Evolutionary conservation across 768 basidiomycete species (phyloP).

Genomic region (Goffeauzyma gilvescens): DNA sequence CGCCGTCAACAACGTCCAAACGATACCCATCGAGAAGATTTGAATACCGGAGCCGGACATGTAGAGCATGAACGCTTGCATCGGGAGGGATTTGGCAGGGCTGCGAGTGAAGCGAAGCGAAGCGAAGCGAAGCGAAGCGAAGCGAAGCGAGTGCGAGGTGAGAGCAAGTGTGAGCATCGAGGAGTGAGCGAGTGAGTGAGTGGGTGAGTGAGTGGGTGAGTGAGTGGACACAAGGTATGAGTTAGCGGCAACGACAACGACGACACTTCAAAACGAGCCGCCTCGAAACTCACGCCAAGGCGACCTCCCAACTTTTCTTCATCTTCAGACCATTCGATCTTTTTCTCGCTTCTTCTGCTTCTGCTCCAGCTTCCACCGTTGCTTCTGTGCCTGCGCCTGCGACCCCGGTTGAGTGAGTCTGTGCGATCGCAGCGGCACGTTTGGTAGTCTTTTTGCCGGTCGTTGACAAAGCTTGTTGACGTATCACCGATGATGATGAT

Average conservation of each 20-base stretch:
- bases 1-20: constrained; percentile 71
- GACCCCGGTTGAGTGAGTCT: no score
- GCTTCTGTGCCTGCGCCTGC: not conserved
- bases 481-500: not conserved
- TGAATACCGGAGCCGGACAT: constrained; percentile 93
- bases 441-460: not conserved
- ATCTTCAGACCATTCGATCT: constrained; percentile 25
- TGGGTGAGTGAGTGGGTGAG: not conserved
- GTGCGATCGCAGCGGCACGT: not conserved
- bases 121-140: not conserved
- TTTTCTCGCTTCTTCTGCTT: not conserved
- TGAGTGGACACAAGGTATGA: not conserved
- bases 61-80: constrained; percentile 97
- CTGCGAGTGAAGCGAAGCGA: constrained; percentile 7
- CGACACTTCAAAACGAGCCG: not conserved
- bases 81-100: constrained; percentile 77
- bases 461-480: no score
- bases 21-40: constrained; percentile 90
- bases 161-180: not conserved
- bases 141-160: not conserved
- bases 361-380: not conserved
- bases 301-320: constrained; percentile 29
- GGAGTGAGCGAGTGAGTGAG: not conserved
- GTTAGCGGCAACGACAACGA: not conserved
- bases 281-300: constrained; percentile 20